These are phyloP conservation scores for Anisodus acutangulus DNA, from an alignment of 257 asterid genomes.

Conservation along the genomic window DNA sequence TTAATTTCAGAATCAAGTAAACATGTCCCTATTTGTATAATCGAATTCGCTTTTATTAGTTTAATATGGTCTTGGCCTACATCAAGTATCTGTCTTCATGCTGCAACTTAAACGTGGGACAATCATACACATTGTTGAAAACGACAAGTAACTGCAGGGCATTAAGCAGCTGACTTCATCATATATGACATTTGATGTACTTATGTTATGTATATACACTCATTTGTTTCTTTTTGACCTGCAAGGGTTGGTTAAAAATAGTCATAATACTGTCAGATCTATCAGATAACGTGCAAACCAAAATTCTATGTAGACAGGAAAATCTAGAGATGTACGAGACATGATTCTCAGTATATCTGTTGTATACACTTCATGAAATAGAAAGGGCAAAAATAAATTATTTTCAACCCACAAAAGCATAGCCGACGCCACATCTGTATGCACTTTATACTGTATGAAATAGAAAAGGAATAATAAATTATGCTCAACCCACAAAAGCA, in stretches of 20 bases:
- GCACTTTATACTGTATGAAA: neutral
- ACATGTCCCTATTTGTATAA: neutral
- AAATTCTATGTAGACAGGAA: conserved; percentile 7
- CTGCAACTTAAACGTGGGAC: conserved; percentile 11
- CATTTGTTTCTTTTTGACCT: neutral
- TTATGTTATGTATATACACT: neutral
- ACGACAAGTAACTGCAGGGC: conserved; percentile 9
- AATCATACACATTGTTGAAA: conserved; percentile 6
- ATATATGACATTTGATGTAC: conserved; percentile 4
- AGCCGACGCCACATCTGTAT: neutral
- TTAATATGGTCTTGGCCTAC: neutral
- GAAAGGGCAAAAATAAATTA: neutral
- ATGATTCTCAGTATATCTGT: neutral
- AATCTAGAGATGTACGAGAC: neutral
- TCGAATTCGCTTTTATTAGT: neutral
- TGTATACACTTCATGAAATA: neutral
- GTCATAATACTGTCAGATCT: neutral
- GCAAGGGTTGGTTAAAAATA: neutral
- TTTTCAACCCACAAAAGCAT: conserved; percentile 16
- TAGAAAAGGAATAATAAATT: neutral
- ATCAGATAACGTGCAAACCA: neutral
- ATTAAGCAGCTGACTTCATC: conserved; percentile 21
- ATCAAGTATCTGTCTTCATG: conserved; percentile 13
- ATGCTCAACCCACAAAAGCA: conserved; percentile 23
- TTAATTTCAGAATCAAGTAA: conserved; percentile 15